Base-by-base conservation (phyloP, 164 flowering plant species). In the Akebia trifoliata region DNA sequence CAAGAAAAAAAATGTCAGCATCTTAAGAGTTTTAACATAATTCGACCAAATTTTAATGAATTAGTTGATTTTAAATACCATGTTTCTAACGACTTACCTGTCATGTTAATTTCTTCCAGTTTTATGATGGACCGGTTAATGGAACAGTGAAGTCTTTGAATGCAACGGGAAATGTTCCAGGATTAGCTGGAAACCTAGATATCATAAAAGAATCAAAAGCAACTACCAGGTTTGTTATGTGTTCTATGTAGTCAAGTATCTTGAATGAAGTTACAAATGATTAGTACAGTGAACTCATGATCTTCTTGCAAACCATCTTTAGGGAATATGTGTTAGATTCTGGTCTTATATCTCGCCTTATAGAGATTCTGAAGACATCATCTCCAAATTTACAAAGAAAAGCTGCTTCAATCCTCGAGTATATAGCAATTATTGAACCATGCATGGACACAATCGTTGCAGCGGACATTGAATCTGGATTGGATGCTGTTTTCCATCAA, bases 331-430 rank as follows among this genome's bases (percentile, higher is more conserved):
- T 75, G 24, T 50, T 80, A 39, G 87, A 85, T 44, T 67, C 74
- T 24, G 63, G 59, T 38, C 22, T 74, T 39, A 67, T 83, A 61
- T 39, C 74, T 59, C 75, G 83, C 39, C 80, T 85, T 46, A 62
- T 81, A 30, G 79, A 79, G 48, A 78, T 83, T 50, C 40, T 85
- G 71, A 79, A 77, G 76, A 67, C 78, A 20, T 62, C 87, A 21
- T 56, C 77, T 24, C 83, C 85, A 47, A 63, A 60, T 45, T 70
- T 83, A 59, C 90, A 87, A 67, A 69, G 72, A 59, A 85, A 85
- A 67, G 82, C 85, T 50, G 85, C 90, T 66, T 82, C 85, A 7
- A 69, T 87, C 30, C 82, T 90, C 18, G 97, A 87, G 67, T 83
- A 72, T 55, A 43, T 75, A 38, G 58, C 77, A 30, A 56, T 62